Percentiles rank a stretch among this genome's conserved stretches.
Evolutionary conservation across 2,329 filamentous ascomycete species (phyloP).

Genomic region (Ceratocystis alfenasii): DNA sequence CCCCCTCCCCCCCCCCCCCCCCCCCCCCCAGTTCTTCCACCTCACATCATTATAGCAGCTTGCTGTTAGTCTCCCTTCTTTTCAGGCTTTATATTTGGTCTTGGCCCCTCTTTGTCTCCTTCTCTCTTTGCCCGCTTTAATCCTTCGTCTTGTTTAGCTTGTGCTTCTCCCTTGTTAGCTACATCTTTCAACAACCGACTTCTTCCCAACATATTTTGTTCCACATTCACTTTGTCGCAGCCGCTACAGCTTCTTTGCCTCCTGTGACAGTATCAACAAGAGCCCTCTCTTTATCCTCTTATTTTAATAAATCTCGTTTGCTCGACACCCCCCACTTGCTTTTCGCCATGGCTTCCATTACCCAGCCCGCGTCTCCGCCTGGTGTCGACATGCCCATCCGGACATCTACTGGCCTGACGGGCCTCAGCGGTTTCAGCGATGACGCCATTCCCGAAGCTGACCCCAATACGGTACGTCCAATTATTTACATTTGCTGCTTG

Average conservation of each 20-base stretch:
- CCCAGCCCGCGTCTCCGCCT: slow-evolving; percentile 14
- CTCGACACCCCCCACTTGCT: neutral
- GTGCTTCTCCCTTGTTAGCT: neutral
- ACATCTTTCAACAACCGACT: neutral
- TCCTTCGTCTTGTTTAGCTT: neutral
- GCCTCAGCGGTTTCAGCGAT: slow-evolving; percentile 38
- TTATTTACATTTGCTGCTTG: neutral
- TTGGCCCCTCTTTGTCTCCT: slow-evolving; percentile 10
- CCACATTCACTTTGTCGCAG: neutral
- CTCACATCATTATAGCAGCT: slow-evolving; percentile 13
- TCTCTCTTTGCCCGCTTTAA: neutral
- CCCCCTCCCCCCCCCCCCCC: neutral
- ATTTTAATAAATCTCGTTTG: slow-evolving; percentile 20
- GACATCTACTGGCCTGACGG: slow-evolving; percentile 18
- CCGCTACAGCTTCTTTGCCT: neutral
- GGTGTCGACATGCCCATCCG: slow-evolving; percentile 16
- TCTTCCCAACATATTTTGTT: slow-evolving; percentile 7
- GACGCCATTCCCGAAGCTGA: slow-evolving; percentile 48
- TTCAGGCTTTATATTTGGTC: slow-evolving; percentile 7
- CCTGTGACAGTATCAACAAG: neutral
- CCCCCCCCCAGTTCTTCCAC: neutral
- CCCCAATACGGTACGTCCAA: slow-evolving; percentile 40
- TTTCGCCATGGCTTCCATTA: slow-evolving; percentile 16
- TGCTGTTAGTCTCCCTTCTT: neutral
- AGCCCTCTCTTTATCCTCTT: slow-evolving; percentile 10